Base-by-base conservation (phyloP, 1,284 basidiomycete species). In the Vanrija sp. region DNA sequence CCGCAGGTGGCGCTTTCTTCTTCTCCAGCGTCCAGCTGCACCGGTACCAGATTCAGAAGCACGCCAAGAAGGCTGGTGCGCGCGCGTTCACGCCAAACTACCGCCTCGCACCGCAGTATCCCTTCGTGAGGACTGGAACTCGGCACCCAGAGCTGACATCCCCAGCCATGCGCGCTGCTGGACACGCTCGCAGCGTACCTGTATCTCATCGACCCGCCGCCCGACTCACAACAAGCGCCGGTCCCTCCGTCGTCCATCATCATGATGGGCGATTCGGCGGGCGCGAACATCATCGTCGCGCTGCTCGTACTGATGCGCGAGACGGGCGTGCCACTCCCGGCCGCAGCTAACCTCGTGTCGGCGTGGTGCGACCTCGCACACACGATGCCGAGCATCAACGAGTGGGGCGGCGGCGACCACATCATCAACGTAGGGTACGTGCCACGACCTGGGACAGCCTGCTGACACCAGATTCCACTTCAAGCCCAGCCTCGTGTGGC, bases 321-420 rank as follows among this genome's bases (percentile, higher is more conserved):
- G 72, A 78, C 85, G 34, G 85, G 83, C 0, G 78, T 95, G 28
- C 93, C 92, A 1, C 72, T 84, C 63, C 94, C 94, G 0, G 90
- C 91, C 4, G 92, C 90, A 7, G 89, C 83, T 1, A 81, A 91
- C 34, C 78, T 93, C 38, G 85, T 94, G 62, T 91, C 88, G 12
- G 91, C 91, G 0, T 95, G 90, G 91, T 89, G 89, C 73, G 94
- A 97, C 74, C 77, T 97, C 47, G 93, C 91, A 0, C 94, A 98
- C 73, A 92, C 88, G 0, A 96, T 97, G 76, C 89, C 90, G 0
- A 93, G 89, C 61, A 84, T 95, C 43, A 66, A 66, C 23, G 68
- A 69, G 12, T 68, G 64, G 54, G 69, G 71, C 44, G 66, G 62
- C 4, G 71, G 67, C 0, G 75, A 77, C 51, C 75, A 74, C 40